Conservation (phyloP, 1,284 basidiomycete genomes). For the Rhodotorula sp. region DNA sequence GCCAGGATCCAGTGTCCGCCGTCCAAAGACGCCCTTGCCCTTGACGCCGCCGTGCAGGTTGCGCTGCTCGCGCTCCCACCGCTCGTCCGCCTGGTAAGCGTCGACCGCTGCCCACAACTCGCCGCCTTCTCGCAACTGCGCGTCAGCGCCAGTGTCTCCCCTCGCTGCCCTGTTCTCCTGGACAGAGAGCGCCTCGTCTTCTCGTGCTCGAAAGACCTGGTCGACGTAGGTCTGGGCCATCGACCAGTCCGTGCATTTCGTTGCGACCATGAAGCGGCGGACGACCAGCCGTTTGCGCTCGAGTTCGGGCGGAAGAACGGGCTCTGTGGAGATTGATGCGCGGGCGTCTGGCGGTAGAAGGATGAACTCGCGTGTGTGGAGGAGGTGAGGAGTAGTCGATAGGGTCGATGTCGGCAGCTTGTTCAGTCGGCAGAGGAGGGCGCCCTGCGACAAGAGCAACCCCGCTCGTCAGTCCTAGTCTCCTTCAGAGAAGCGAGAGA, state of each 20-base stretch:
- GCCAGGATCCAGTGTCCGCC: constrained; percentile 17
- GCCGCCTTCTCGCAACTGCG: constrained; percentile 25
- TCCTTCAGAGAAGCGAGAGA: not conserved
- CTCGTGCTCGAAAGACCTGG: constrained; percentile 19
- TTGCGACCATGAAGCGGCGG: constrained; percentile 32
- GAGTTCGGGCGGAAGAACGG: constrained; percentile 10
- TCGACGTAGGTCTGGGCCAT: constrained; percentile 33
- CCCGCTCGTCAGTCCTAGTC: no score
- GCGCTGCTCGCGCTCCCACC: constrained; percentile 33
- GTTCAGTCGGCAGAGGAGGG: constrained; percentile 63
- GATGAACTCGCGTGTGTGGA: constrained; percentile 66
- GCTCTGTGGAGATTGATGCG: constrained; percentile 27
- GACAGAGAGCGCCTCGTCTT: constrained; percentile 22
- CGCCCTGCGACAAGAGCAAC: constrained; percentile 54
- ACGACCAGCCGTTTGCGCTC: constrained; percentile 35
- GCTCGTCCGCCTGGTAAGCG: constrained; percentile 25
- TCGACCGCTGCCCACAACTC: constrained; percentile 34
- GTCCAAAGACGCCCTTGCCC: constrained; percentile 13
- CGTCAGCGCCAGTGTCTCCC: not conserved
- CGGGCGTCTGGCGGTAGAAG: constrained; percentile 55
- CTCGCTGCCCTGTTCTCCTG: constrained; percentile 8
- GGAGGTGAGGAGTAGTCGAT: constrained; percentile 66
- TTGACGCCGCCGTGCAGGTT: constrained; percentile 16
- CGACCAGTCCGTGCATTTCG: constrained; percentile 29
- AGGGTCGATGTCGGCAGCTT: constrained; percentile 64